Conservation (phyloP, 2,329 filamentous ascomycete species). For the Ophiostoma australiae region DNA sequence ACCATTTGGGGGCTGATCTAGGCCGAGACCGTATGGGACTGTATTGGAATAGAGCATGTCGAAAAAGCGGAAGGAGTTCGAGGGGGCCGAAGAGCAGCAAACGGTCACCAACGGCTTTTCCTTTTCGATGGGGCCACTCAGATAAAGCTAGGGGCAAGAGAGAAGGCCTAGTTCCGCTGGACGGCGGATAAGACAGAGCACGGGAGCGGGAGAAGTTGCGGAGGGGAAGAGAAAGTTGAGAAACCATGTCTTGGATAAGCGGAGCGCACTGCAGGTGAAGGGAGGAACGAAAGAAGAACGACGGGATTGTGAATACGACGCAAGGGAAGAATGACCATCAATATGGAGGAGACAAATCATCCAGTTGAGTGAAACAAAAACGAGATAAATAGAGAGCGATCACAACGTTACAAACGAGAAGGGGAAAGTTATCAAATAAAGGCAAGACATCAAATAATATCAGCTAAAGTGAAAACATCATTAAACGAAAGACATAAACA, state of each 20-base stretch:
- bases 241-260: not conserved
- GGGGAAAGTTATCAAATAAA: not conserved
- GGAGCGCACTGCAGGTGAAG: not conserved
- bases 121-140: not conserved
- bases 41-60: not conserved
- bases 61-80: not conserved
- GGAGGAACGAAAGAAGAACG: not conserved
- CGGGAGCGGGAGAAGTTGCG: constrained; percentile 4
- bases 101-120: not conserved
- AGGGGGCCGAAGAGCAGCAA: not conserved
- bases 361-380: not conserved
- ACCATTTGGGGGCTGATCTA: constrained; percentile 1
- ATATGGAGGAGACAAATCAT: not conserved
- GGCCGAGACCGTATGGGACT: not conserved
- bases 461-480: not conserved
- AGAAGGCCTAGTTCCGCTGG: not conserved
- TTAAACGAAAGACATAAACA: not conserved
- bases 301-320: not conserved
- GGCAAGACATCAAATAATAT: not conserved
- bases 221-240: not conserved
- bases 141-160: not conserved
- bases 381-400: not conserved
- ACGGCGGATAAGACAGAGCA: not conserved
- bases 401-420: not conserved
- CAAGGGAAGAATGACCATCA: not conserved